Evolutionary conservation across 768 basidiomycete genomes (phyloP), one percentile per base, ranked within the genome.

Genomic region (Trametopsis cervina): DNA sequence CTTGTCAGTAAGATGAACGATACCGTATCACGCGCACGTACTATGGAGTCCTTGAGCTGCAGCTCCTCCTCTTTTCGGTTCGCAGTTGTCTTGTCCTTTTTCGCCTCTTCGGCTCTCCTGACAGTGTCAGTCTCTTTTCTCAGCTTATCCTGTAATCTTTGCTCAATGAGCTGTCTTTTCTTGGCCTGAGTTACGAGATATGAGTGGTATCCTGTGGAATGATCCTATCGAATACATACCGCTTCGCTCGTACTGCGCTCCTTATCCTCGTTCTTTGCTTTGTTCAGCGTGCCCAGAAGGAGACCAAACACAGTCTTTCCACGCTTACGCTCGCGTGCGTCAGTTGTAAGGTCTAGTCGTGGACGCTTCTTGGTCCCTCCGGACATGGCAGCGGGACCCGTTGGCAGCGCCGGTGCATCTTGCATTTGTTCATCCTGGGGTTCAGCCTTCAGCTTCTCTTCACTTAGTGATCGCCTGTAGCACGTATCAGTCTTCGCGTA

Each of bases 281-380:
- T 87, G 69, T 83, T 87, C 52, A 91, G 76, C 55, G 88, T 91
- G 44, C 86, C 86, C 49, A 91, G 66, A 54, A 89, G 71, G 55
- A 90, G 72, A 52, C 87, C 89, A 69, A 91, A 87, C 84, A 89
- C 87, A 69, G 77, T 80, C 78, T 86, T 88, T 63, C 88, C 88
- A 59, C 86, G 83, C 69, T 85, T 89, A 60, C 84, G 78, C 64
- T 85, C 84, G 58, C 81, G 73, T 51, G 68, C 38, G 61, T 60
- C 72, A 41, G 72, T 68, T 50, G 69, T 69, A 56, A 89, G 70
- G 64, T 89, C 85, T 53, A 89, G 72, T 59, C 83, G 78, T 51
- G 87, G 87, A 50, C 87, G 80, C 66, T 76, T 85, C 70, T 76
- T 80, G 46, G 46, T 49, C 20, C 17, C 50, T 10, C 44, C 56